Evolutionary conservation across 169 alveolate species (phyloP), one percentile per base, ranked within the genome.

Genomic region (Plasmodium chabaudi): DNA sequence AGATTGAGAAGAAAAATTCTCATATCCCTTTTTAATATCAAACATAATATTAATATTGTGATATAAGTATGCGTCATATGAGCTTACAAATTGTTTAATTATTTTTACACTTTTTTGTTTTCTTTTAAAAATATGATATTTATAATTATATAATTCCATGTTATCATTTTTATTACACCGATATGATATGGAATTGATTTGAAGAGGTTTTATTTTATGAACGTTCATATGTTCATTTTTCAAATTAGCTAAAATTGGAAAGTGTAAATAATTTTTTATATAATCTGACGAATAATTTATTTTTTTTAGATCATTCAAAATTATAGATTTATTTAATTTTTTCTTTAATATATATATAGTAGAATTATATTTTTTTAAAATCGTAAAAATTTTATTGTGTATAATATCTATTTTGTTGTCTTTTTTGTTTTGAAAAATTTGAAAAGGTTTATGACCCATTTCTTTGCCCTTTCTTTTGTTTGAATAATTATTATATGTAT

Each of bases 51-150:
- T 60, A 57, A 82, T 64, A 67, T 67, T 46, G 25, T 82, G 90
- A 67, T 82, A 82, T 5, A 82, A 27, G 56, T 82, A 82, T 4
- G 90, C 57, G 34, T 82, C 82, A 55, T 82, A 82, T 1, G 90
- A 27, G 44, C 90, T 82, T n/a, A 82, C 68, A 67, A 82, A 82
- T 55, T 82, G 34, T 19, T 82, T 82, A 67, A 82, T 82, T 0
- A 82, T 56, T 55, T 82, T 82, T 27, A 72, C 59, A 15, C 23
- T 72, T 51, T 49, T 64, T 46, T 42, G 47, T 56, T 64, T 77
- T n/a, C 53, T 51, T 49, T 64, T 27, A 15, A 77, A 77, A 17
- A 53, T 19, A 42, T 51, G 79, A 46, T 59, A 44, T 55, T 17
- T 55, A 55, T 49, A 67, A 46, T 44, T 53, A 67, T 27, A 39